A percentile compares a stretch with the other conserved stretches of the same genome.
Evolutionary conservation across 2,329 filamentous ascomycete genomes (phyloP).

Genomic region (Hypoxylon rubiginosum): DNA sequence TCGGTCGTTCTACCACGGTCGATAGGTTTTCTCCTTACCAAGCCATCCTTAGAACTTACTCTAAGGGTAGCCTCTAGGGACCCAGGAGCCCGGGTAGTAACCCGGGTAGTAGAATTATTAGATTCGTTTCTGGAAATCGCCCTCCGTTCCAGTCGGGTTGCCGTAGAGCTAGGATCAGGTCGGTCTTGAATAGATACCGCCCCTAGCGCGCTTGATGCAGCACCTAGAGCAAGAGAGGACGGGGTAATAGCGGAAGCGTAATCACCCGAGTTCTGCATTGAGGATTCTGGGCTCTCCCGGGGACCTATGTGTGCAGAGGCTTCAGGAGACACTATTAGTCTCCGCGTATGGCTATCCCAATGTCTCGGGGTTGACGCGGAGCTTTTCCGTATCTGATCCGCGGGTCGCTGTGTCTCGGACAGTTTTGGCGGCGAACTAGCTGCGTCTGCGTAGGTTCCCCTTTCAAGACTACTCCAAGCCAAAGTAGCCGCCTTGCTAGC

Average conservation of each 20-base stretch:
- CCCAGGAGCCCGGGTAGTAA: conserved; percentile 24
- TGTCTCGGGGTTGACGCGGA: conserved; percentile 54
- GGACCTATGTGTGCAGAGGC: conserved; percentile 50
- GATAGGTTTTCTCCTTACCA: conserved; percentile 40
- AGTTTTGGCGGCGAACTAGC: conserved; percentile 29
- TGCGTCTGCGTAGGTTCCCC: conserved; percentile 46
- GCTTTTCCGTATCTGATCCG: conserved; percentile 49
- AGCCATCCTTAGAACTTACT: conserved; percentile 35
- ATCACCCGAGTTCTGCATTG: conserved; percentile 58
- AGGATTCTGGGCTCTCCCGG: conserved; percentile 48
- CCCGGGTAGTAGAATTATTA: conserved; percentile 28
- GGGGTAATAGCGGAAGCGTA: conserved; percentile 53
- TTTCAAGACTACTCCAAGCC: conserved; percentile 66
- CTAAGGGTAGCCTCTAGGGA: conserved; percentile 27
- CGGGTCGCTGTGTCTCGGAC: conserved; percentile 50
- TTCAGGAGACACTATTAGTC: conserved; percentile 60
- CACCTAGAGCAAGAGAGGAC: conserved; percentile 66
- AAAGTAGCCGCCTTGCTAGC: conserved; percentile 74
- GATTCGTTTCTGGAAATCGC: conserved; percentile 42
- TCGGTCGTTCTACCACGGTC: conserved; percentile 35
- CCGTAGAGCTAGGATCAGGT: conserved; percentile 38
- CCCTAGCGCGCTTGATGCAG: conserved; percentile 68
- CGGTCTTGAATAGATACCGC: conserved; percentile 52
- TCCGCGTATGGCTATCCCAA: conserved; percentile 69
- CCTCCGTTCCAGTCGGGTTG: conserved; percentile 34